Percentiles rank a stretch among this genome's conserved stretches.
phyloP scores from a whole-genome alignment of 2,329 filamentous ascomycete genomes.

The Verticillium longisporum region DNA sequence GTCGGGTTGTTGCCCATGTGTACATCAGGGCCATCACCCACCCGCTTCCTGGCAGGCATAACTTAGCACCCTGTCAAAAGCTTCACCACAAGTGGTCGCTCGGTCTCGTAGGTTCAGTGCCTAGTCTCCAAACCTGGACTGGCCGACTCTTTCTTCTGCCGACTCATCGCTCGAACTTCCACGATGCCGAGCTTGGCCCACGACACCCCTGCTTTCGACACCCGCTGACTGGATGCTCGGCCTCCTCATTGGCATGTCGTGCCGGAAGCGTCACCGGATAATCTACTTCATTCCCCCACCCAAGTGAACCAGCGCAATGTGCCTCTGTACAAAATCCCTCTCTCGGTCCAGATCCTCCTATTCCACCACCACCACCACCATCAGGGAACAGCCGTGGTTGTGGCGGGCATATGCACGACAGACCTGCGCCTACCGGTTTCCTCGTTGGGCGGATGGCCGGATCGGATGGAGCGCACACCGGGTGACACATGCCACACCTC shows the following conservation, averaged over 20 bases:
- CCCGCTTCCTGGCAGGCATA: neutral
- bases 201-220: neutral
- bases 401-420: constrained; percentile 14
- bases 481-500: neutral
- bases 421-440: constrained; percentile 7
- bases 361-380: neutral
- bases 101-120: constrained; percentile 9
- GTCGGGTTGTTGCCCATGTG: neutral
- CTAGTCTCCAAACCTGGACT: neutral
- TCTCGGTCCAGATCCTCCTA: neutral
- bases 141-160: neutral
- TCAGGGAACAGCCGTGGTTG: neutral
- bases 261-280: neutral
- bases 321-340: neutral
- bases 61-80: constrained; percentile 10
- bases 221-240: neutral
- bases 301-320: neutral
- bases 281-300: neutral
- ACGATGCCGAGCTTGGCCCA: neutral
- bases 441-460: neutral
- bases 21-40: too few relatives aligned
- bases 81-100: constrained; percentile 13
- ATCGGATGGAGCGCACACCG: neutral
- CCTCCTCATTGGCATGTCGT: neutral
- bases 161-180: neutral